Conservation (phyloP, 179 eudicot species). For the Sideroxylon spinosum region DNA sequence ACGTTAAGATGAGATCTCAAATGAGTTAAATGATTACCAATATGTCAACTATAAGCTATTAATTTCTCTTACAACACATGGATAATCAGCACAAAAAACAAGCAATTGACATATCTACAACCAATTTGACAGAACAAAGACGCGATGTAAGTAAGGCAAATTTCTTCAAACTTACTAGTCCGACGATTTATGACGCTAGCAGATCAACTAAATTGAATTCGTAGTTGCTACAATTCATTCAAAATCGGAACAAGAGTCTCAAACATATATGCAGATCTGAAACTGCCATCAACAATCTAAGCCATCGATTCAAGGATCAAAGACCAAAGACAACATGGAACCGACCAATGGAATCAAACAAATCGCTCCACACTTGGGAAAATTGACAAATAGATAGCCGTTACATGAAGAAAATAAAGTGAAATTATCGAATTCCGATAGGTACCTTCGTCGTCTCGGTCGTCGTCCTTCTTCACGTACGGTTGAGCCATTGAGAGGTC, state of each 20-base stretch:
- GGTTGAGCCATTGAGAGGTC: constrained; percentile 33
- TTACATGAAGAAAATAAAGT: too few species aligned
- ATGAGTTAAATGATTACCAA: background rate
- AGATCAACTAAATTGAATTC: constrained; percentile 8
- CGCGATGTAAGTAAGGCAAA: background rate
- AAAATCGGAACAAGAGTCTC: background rate
- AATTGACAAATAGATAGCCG: background rate
- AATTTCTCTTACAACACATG: constrained; percentile 3
- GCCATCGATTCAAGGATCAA: background rate
- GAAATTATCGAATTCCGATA: background rate
- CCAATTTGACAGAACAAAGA: background rate
- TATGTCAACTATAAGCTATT: background rate
- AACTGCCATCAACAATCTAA: background rate
- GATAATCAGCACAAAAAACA: background rate
- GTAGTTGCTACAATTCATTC: background rate
- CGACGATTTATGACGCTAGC: background rate
- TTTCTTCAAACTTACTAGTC: background rate
- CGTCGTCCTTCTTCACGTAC: constrained; percentile 32
- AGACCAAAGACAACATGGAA: too few species aligned
- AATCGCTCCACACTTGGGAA: background rate
- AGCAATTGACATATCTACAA: background rate
- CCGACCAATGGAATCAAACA: background rate
- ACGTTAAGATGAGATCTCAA: background rate
- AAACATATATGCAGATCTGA: constrained; percentile 1
- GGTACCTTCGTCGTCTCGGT: constrained; percentile 29